Evolutionary conservation across 495 filamentous ascomycete genomes (phyloP).

Genomic region (Talaromyces ruber): DNA sequence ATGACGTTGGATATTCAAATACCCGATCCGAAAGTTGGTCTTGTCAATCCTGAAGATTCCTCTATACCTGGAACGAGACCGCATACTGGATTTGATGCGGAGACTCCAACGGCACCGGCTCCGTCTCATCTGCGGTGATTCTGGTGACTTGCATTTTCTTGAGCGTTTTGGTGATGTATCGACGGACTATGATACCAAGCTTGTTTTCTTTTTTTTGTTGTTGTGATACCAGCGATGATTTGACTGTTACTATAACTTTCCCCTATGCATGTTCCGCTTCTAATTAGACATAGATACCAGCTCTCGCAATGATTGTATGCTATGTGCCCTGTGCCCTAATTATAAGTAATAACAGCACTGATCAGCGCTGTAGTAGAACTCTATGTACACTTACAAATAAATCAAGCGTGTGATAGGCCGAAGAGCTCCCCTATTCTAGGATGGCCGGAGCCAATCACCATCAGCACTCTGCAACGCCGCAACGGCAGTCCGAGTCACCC

Average conservation of each 20-base stretch:
- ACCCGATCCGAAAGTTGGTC: constrained; percentile 64
- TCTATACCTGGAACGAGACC: constrained; percentile 33
- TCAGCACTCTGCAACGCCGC: not conserved
- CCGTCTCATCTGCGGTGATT: constrained; percentile 1
- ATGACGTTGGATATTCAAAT: constrained; percentile 85
- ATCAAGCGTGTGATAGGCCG: not conserved
- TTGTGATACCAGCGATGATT: constrained; percentile 5
- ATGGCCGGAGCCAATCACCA: not conserved
- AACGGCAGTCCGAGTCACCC: not conserved
- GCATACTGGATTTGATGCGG: constrained; percentile 17
- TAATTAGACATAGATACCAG: not conserved
- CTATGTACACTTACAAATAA: too few species aligned
- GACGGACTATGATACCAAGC: constrained; percentile 21
- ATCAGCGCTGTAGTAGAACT: not conserved
- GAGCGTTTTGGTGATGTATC: constrained; percentile 12
- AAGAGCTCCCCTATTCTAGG: constrained; percentile 1
- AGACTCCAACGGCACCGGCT: not conserved
- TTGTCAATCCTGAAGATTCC: constrained; percentile 30
- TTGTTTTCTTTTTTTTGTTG: constrained; percentile 9
- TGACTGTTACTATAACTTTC: not conserved
- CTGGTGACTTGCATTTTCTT: constrained; percentile 3
- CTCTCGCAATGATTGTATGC: not conserved
- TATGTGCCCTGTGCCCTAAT: not conserved
- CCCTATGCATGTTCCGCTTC: not conserved
- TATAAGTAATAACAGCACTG: not conserved